Percentiles rank a stretch among this genome's conserved stretches.
Conservation (phyloP, 1,139 yeast species). For the Nadsonia commutata region DNA sequence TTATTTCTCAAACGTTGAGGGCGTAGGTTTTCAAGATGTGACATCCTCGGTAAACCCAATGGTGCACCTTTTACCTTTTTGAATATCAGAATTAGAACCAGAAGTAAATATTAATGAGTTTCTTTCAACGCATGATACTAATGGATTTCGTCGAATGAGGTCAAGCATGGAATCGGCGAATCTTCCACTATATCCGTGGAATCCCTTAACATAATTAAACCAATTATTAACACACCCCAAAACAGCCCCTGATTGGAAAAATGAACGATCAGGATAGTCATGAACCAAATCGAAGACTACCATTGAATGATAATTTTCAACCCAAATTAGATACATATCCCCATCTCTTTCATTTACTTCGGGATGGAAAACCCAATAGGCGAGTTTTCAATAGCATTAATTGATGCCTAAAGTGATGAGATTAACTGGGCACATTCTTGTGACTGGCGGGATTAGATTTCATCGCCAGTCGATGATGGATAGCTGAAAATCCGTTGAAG, state of each 20-base stretch:
- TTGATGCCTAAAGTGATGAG: too few species aligned
- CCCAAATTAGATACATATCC: conserved; percentile 51
- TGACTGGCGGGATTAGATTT: too few species aligned
- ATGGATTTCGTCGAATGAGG: conserved; percentile 11
- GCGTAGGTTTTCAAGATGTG: conserved; percentile 67
- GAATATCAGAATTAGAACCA: conserved; percentile 42
- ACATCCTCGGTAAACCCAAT: conserved; percentile 92
- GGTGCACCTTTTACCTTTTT: conserved; percentile 52
- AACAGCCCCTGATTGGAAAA: conserved; percentile 26
- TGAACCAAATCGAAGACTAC: conserved; percentile 16
- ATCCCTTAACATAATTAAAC: conserved; percentile 39
- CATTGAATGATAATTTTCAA: conserved; percentile 33
- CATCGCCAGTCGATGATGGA: too few species aligned
- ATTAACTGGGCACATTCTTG: too few species aligned
- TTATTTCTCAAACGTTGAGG: conserved; percentile 76
- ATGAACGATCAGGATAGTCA: conserved; percentile 26
- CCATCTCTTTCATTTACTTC: conserved; percentile 36
- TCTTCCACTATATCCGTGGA: conserved; percentile 39
- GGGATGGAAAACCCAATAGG: conserved; percentile 69
- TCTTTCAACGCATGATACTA: conserved; percentile 58
- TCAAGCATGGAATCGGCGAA: conserved; percentile 15
- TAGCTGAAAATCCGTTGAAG: too few species aligned
- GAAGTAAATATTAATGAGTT: conserved; percentile 62
- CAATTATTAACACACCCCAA: conserved; percentile 60
- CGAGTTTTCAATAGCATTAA: too few species aligned